Conservation (phyloP, 2,329 filamentous ascomycete genomes). For the Kalmusia sp. region DNA sequence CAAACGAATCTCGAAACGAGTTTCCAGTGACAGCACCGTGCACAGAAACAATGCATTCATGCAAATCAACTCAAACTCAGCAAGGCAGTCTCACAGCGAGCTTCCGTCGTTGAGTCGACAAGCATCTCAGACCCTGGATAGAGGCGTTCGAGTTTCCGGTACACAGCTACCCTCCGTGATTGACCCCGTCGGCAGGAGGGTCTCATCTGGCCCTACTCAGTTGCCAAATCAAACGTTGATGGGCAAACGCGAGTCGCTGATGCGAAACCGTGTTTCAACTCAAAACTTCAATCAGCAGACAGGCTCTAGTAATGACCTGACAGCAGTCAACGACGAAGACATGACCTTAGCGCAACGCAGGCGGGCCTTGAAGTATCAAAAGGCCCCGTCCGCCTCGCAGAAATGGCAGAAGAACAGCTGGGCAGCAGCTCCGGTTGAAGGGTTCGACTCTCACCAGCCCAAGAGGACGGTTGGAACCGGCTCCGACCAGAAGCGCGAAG, state of each 20-base stretch:
- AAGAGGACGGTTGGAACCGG: constrained; percentile 33
- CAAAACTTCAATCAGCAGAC: constrained; percentile 45
- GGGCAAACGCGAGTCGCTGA: constrained; percentile 60
- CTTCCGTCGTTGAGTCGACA: constrained; percentile 27
- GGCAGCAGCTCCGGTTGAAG: constrained; percentile 27
- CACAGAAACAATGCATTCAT: constrained; percentile 26
- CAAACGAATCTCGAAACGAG: constrained; percentile 30
- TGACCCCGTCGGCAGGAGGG: constrained; percentile 37
- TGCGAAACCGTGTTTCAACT: constrained; percentile 51
- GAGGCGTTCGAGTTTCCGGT: constrained; percentile 38
- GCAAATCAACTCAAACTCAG: constrained; percentile 31
- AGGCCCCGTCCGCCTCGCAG: constrained; percentile 37
- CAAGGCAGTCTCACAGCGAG: constrained; percentile 26
- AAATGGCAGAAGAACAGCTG: constrained; percentile 39
- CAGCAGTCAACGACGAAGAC: constrained; percentile 60
- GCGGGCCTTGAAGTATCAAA: constrained; percentile 45
- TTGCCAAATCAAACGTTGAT: constrained; percentile 57
- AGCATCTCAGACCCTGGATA: constrained; percentile 22
- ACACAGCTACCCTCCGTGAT: constrained; percentile 38
- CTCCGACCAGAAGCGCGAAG: constrained; percentile 40
- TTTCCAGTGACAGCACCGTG: constrained; percentile 28
- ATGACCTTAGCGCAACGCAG: constrained; percentile 73
- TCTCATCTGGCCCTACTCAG: constrained; percentile 26
- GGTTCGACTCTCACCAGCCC: constrained; percentile 49
- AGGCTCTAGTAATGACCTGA: constrained; percentile 32